Evolutionary conservation across 1,139 yeast genomes (phyloP), one percentile per base, ranked within the genome.

Genomic region (Nakaseomyces nivariensis): DNA sequence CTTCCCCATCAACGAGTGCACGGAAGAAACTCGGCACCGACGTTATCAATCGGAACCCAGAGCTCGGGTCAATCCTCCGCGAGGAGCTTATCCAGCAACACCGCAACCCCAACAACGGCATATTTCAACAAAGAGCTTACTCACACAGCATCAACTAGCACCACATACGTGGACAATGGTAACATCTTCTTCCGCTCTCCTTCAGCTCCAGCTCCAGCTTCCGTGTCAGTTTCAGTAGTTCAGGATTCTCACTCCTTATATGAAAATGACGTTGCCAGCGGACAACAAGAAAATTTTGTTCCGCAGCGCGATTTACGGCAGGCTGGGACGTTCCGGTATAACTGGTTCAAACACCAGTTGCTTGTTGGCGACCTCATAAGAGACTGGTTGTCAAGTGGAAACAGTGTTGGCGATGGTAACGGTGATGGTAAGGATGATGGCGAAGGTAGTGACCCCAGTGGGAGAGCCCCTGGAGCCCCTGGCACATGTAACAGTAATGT

Each of bases 151-250:
- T 33, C 43, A 6, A 27, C 47, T 4, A 33, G 13, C n/a, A 17
- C 44, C 4, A 41, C 44, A 13, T 41, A 41, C 44, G 33, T 41
- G 31, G 44, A 41, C 24, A 41, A 41, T n/a, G 44, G 44, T 11
- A 41, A 41, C 13, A 41, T 41, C 24, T 41, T 41, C 34, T 41
- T 27, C 34, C 44, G 33, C 25, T 41, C 44, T 41, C 11, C 44
- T 13, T 27, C 24, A 2, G 31, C 36, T 1, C 31, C 31, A 29
- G 31, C 31, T 29, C 9, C 31, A 29, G n/a, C 36, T 10, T 38
- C 25, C 4, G n/a, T 24, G 24, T 11, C n/a, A 17, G 22, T 17
- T 17, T 17, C 22, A 17, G 22, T 17, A 17, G 22, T 17, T 17
- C 22, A 17, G 22, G 22, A 17, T 33, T 33, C 36, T 8, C 5